Evolutionary conservation across 1,284 basidiomycete genomes (phyloP).

Genomic region (Ustilago hordei): DNA sequence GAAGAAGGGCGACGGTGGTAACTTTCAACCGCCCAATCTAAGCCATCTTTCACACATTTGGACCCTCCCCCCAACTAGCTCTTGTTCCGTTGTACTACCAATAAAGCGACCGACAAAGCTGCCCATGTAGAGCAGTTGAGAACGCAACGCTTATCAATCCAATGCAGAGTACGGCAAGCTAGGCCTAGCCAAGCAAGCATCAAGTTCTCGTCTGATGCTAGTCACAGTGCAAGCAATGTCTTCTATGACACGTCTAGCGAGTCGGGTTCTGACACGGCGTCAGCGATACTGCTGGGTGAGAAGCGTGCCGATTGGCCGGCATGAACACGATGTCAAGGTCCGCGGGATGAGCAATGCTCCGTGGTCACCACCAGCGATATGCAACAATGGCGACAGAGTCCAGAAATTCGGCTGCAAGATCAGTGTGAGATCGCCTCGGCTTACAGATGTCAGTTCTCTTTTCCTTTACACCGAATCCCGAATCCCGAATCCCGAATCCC

Average conservation of each 20-base stretch:
- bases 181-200: no score
- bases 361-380: background rate
- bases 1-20: background rate
- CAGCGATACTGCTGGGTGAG: background rate
- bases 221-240: no score
- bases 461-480: conserved; percentile 17
- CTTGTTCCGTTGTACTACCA: no score
- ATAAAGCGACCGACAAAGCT: no score
- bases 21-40: background rate
- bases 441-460: background rate
- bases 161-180: no score
- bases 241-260: no score
- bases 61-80: background rate
- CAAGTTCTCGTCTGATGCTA: no score
- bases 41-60: background rate
- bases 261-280: no score
- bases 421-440: background rate
- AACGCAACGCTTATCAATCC: no score
- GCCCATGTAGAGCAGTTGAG: no score
- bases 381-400: background rate
- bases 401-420: background rate
- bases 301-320: no score
- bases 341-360: background rate
- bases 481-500: conserved; percentile 22
- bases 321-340: background rate